Percentiles rank a stretch among this genome's conserved stretches.
phyloP scores from a whole-genome alignment of 129 eudicot genomes.

The Sambucus nigra region DNA sequence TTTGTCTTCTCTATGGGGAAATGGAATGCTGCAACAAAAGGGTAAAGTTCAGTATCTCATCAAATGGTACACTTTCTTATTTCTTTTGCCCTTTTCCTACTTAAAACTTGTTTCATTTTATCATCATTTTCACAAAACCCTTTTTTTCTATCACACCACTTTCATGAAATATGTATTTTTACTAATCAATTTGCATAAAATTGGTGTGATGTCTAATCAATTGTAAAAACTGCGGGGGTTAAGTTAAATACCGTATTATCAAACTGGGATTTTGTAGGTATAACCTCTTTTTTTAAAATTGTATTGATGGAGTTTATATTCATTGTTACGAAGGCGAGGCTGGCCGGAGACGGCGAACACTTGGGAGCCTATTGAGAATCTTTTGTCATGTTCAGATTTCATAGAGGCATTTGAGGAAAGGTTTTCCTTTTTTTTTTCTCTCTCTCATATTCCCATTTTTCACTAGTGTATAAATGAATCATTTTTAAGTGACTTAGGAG shows the following conservation, averaged over 20 bases:
- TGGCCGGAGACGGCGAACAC: slow-evolving; percentile 92
- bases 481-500: too few species aligned
- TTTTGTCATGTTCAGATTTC: slow-evolving; percentile 46
- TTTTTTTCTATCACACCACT: too few species aligned
- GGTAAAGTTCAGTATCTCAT: slow-evolving; percentile 64
- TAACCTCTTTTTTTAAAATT: too few species aligned
- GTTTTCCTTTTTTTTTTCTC: slow-evolving; percentile 19
- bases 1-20: slow-evolving; percentile 9
- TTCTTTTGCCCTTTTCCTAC: neutral
- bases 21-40: slow-evolving; percentile 39
- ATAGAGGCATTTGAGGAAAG: slow-evolving; percentile 85
- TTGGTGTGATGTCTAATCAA: too few species aligned
- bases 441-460: neutral
- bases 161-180: too few species aligned
- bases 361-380: slow-evolving; percentile 88
- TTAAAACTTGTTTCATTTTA: neutral
- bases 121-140: too few species aligned
- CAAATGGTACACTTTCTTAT: slow-evolving; percentile 42
- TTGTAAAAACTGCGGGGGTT: too few species aligned
- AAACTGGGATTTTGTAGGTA: too few species aligned
- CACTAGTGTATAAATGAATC: neutral
- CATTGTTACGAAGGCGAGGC: slow-evolving; percentile 95
- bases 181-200: too few species aligned
- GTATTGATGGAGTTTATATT: too few species aligned
- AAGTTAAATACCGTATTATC: too few species aligned